Conservation (phyloP, 208 protist species). For the Crithidia mellificae region DNA sequence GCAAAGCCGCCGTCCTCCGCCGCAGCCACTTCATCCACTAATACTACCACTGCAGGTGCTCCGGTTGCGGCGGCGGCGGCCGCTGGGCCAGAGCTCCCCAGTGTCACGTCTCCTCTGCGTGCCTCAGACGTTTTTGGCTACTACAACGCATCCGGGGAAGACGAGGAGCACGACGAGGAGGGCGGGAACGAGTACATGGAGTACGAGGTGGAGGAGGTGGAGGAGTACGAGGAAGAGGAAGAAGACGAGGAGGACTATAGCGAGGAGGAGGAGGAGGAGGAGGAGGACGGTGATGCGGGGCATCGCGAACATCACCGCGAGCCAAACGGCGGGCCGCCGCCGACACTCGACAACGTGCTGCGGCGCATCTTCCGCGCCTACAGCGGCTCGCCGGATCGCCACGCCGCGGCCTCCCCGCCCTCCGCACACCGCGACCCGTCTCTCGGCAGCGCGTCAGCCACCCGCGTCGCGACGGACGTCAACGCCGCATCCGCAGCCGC, state of each 20-base stretch:
- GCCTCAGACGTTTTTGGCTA: slow-evolving; percentile 19
- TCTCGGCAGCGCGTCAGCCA: background rate
- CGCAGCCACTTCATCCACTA: too few relatives aligned
- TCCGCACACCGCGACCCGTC: background rate
- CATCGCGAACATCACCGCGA: background rate
- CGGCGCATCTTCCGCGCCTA: slow-evolving; percentile 28
- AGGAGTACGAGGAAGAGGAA: slow-evolving; percentile 27
- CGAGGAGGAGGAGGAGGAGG: slow-evolving; percentile 1
- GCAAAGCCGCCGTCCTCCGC: too few relatives aligned
- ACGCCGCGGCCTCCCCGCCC: background rate
- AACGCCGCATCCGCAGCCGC: background rate
- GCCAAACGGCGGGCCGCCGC: background rate
- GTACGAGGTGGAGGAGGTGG: slow-evolving; percentile 34
- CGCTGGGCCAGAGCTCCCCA: background rate
- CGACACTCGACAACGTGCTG: slow-evolving; percentile 27
- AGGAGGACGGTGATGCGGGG: background rate
- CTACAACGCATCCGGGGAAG: slow-evolving; percentile 8
- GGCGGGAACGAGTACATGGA: slow-evolving; percentile 16
- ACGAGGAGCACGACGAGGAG: background rate
- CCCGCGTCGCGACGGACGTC: background rate
- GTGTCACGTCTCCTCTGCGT: slow-evolving; percentile 3
- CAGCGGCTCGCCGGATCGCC: slow-evolving; percentile 20
- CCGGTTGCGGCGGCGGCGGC: background rate
- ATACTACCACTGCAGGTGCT: too few relatives aligned
- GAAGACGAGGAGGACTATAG: slow-evolving; percentile 14